Evolutionary conservation across 208 protist genomes (phyloP).

Genomic region (Crithidia brevicula): DNA sequence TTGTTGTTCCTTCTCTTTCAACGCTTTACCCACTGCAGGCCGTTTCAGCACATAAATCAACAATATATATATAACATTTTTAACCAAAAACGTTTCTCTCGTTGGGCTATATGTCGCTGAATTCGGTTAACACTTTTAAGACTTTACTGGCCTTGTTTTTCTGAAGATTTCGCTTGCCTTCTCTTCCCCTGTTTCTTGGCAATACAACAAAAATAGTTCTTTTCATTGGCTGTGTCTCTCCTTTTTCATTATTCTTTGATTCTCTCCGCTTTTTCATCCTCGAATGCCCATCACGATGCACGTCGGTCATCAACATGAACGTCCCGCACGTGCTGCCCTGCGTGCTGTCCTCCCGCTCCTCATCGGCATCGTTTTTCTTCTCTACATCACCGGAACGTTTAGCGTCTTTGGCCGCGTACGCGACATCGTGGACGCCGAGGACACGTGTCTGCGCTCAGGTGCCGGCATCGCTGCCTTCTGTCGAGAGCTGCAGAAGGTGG

Average conservation of each 20-base stretch:
- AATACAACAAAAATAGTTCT: no score
- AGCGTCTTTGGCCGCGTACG: constrained; percentile 30
- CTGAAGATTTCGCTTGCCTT: constrained; percentile 7
- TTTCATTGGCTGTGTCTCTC: no score
- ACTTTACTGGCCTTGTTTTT: no score
- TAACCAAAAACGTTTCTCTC: no score
- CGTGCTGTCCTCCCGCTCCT: constrained; percentile 34
- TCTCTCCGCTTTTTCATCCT: neutral
- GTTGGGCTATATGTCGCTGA: no score
- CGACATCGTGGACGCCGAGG: constrained; percentile 26
- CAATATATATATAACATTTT: no score
- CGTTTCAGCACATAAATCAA: no score
- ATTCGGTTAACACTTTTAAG: no score
- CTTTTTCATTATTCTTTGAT: neutral
- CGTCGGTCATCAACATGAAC: constrained; percentile 21
- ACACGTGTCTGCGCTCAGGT: constrained; percentile 44
- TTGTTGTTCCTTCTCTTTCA: no score
- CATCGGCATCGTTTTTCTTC: constrained; percentile 23
- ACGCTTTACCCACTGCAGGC: no score
- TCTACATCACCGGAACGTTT: constrained; percentile 53
- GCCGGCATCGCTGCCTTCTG: constrained; percentile 55
- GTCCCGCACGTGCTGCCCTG: neutral
- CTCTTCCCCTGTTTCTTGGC: constrained; percentile 2
- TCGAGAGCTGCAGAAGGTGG: constrained; percentile 42
- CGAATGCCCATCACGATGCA: constrained; percentile 34